Conservation (phyloP, 441 rosid species). For the Gossypium trilobum region DNA sequence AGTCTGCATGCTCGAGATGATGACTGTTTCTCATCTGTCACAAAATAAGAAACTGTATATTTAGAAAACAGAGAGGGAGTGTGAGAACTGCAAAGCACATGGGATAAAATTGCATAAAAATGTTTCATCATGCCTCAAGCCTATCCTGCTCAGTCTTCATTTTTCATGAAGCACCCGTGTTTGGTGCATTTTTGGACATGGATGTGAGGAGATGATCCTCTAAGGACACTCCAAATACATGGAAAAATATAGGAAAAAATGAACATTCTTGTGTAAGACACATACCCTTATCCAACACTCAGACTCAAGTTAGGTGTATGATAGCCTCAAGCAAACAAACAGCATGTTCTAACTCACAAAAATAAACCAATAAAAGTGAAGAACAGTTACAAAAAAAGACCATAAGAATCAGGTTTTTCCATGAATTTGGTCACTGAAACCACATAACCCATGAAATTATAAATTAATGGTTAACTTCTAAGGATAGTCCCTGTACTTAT, state of each 20-base stretch:
- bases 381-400: background rate
- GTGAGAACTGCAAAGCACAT: background rate
- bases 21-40: conserved; percentile 52
- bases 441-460: background rate
- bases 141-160: background rate
- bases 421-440: background rate
- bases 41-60: background rate
- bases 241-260: no score
- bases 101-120: background rate
- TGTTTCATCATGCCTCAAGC: background rate
- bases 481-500: no score
- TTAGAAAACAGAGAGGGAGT: background rate
- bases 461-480: background rate
- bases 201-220: no score
- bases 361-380: background rate
- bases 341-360: background rate
- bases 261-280: no score
- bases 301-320: no score
- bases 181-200: no score
- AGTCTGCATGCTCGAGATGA: conserved; percentile 50
- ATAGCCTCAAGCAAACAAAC: background rate
- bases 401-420: background rate
- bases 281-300: no score
- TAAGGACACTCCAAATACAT: no score
- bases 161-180: no score